Evolutionary conservation across 2,329 filamentous ascomycete genomes (phyloP), one percentile per base, ranked within the genome.

Genomic region (Pseudogymnoascus sp.): DNA sequence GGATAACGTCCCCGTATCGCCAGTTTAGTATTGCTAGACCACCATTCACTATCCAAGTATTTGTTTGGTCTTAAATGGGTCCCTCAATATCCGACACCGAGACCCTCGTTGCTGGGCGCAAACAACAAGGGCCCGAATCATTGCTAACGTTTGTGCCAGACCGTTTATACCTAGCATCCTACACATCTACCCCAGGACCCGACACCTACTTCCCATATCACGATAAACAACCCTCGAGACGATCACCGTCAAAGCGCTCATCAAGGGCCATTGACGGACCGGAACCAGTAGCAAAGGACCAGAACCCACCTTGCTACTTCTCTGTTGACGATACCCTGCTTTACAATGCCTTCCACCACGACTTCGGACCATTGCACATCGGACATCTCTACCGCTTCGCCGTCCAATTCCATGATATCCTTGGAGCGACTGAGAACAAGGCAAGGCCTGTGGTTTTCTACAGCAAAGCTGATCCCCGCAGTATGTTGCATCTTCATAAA

Each of bases 291-390:
- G 66, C 76, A 26, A 75, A 77, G 64, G 76, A 81, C n/a, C 77
- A 81, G 61, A 85, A 83, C 68, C 79, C 87, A 62, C 95, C 95
- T 0, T 93, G 90, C 74, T 99, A 98, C 79, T 99, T 99, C 77
- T 93, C 91, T 60, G 88, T 98, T 69, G 95, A 99, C 74, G 91
- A 96, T 73, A 89, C 82, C 41, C 86, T 99, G 50, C 83, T 96
- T 56, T 99, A 99, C 82, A 99, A 99, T 76, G 93, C 93, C 33
- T 99, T 99, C 78, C 93, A 98, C 78, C 93, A 96, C 72, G 95
- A 99, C 78, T 99, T 99, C 76, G 95, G 95, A 71, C 95, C 95
- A 72, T 82, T 99, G 65, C 95, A 99, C 79, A 96, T 99, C 69
- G 95, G 95, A 26, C 95, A 99, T 75, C 81, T 99, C 41, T 99